Evolutionary conservation across 176 grass and related monocot species (phyloP), one percentile per base, ranked within the genome.

Genomic region (Pontederia crassipes): DNA sequence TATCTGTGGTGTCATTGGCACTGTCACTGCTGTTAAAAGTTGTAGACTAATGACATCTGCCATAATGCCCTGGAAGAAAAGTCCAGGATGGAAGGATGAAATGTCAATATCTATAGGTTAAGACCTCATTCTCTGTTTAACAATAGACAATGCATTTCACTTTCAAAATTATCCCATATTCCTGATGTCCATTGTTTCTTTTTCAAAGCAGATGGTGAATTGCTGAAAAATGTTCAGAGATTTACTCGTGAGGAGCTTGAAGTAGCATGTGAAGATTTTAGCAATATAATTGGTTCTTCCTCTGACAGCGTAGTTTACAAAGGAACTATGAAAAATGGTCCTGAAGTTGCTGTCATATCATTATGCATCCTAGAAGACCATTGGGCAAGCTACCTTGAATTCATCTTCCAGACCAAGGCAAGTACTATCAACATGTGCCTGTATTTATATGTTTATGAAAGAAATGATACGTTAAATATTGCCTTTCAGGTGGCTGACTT

Each of bases 191-290:
- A 9, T 12, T 65, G 15, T 17, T 72, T 69, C 45, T 35, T 73
- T 24, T 49, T 48, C 12, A 46, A 69, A 46, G 66, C 72, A 98
- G 93, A 98, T 77, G 79, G 84, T 56, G 88, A 89, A 72, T 76
- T 83, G 57, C 76, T 92, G 77, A 98, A 98, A 75, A 81, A 74
- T 65, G 67, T 98, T 49, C 70, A 64, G 40, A 92, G 79, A 58
- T 17, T 98, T 69, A 81, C 71, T 61, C 81, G 93, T 3, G 84
- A 81, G 65, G 93, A 92, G 45, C 87, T 98, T 80, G 93, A 98
- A 78, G 62, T 81, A 54, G 88, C 93, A 54, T 98, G 93, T 81
- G 93, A 98, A 67, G 93, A 98, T 77, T 98, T 98, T 67, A 98
- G 93, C 82, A 98, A 98, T 74, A 98, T 98, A 65, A 98, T 98